Evolutionary conservation across 176 grass and related monocot genomes (phyloP).

Genomic region (Triticum turgidum): DNA sequence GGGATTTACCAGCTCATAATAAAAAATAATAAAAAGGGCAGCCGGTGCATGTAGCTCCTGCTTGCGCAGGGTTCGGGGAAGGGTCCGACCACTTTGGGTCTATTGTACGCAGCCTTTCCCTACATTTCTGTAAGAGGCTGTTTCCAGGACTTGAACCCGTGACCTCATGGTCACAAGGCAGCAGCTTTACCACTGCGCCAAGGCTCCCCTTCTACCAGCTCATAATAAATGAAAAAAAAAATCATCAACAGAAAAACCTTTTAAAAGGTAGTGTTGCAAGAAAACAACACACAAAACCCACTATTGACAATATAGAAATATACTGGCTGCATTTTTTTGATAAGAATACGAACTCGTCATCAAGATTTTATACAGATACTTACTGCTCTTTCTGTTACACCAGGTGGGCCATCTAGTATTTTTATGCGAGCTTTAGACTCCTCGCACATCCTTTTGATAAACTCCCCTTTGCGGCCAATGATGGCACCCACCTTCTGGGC

Average conservation of each 20-base stretch:
- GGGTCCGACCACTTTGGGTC: no score
- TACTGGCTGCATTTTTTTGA: neutral
- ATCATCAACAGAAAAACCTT: neutral
- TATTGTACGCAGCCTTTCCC: no score
- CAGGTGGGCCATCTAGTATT: conserved; percentile 79
- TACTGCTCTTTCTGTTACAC: conserved; percentile 86
- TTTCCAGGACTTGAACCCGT: no score
- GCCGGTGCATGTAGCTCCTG: no score
- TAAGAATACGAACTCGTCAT: neutral
- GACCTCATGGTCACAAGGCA: no score
- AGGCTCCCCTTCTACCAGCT: neutral
- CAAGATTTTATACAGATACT: conserved; percentile 34
- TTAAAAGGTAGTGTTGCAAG: neutral
- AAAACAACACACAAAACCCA: neutral
- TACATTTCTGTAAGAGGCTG: no score
- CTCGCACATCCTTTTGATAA: conserved; percentile 90
- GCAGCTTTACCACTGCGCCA: no score
- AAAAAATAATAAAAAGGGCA: neutral
- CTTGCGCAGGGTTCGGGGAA: no score
- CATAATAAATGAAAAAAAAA: neutral
- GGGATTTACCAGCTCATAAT: neutral
- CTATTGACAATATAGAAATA: neutral
- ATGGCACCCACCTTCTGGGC: conserved; percentile 85
- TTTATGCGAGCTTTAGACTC: conserved; percentile 90
- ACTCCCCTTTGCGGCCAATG: conserved; percentile 95